Percentiles rank a stretch among this genome's conserved stretches.
phyloP scores from a whole-genome alignment of 306 rosid species.

The Dryas alaskensis region DNA sequence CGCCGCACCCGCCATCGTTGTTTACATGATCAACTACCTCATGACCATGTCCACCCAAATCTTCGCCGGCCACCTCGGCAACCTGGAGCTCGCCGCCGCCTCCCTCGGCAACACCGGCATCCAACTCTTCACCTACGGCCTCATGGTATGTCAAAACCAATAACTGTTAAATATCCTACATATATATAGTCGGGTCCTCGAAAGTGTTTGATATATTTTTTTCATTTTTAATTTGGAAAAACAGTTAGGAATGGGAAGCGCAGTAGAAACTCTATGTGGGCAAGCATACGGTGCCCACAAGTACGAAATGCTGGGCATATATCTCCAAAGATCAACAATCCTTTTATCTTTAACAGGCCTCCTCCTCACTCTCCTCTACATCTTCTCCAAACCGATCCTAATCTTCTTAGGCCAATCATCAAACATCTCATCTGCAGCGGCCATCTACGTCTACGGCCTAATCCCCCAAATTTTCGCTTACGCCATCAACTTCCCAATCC shows the following conservation, averaged over 20 bases:
- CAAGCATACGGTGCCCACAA: slow-evolving; percentile 73
- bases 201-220: too few relatives aligned
- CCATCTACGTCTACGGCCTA: slow-evolving; percentile 57
- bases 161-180: too few relatives aligned
- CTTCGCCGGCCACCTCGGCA: slow-evolving; percentile 71
- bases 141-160: slow-evolving; percentile 40
- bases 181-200: too few relatives aligned
- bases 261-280: slow-evolving; percentile 84
- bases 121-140: slow-evolving; percentile 68
- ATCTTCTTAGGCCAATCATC: slow-evolving; percentile 50
- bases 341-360: slow-evolving; percentile 35
- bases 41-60: slow-evolving; percentile 75
- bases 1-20: slow-evolving; percentile 58
- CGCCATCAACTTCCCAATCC: slow-evolving; percentile 68
- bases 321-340: slow-evolving; percentile 63
- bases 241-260: slow-evolving; percentile 92
- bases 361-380: slow-evolving; percentile 32
- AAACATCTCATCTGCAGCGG: slow-evolving; percentile 49
- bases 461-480: slow-evolving; percentile 84
- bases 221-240: background rate
- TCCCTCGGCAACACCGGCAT: slow-evolving; percentile 70
- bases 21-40: slow-evolving; percentile 52
- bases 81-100: slow-evolving; percentile 66
- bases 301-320: slow-evolving; percentile 57
- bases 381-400: slow-evolving; percentile 43